Conservation (phyloP, 2,329 filamentous ascomycete species). For the Pestalotiopsis fici region DNA sequence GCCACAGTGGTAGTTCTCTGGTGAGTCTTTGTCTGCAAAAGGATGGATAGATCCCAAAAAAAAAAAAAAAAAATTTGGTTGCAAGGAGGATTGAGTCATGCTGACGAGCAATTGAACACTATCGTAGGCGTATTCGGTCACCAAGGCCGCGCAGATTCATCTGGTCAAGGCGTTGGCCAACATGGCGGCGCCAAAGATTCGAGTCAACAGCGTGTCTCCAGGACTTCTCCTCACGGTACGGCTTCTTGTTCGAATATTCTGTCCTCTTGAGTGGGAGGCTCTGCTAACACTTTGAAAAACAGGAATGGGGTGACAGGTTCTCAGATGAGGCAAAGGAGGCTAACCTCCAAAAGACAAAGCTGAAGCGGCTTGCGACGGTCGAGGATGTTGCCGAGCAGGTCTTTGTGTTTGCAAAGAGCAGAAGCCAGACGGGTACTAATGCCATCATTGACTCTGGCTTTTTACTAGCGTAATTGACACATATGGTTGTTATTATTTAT, state of each 20-base stretch:
- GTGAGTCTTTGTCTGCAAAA: conserved; percentile 38
- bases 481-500: no score
- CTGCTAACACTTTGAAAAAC: not conserved
- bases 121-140: conserved; percentile 68
- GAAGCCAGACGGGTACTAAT: conserved; percentile 53
- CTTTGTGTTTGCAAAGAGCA: conserved; percentile 46
- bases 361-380: conserved; percentile 61
- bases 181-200: conserved; percentile 53
- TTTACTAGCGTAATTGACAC: conserved; percentile 10
- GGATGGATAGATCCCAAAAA: no score
- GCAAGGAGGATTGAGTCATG: not conserved
- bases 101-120: not conserved
- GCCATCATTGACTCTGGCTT: conserved; percentile 49
- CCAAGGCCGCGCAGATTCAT: conserved; percentile 72
- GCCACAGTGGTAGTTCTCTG: conserved; percentile 61
- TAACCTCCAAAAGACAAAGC: conserved; percentile 54
- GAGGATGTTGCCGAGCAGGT: conserved; percentile 59
- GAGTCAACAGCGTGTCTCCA: conserved; percentile 61
- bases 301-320: conserved; percentile 66
- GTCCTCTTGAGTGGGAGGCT: no score
- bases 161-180: conserved; percentile 55
- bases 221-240: conserved; percentile 51
- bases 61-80: not conserved
- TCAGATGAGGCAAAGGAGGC: conserved; percentile 55
- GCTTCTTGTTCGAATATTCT: not conserved